Base-by-base conservation (phyloP, 73 alveolate genomes). In the Paramecium pentaurelia region DNA sequence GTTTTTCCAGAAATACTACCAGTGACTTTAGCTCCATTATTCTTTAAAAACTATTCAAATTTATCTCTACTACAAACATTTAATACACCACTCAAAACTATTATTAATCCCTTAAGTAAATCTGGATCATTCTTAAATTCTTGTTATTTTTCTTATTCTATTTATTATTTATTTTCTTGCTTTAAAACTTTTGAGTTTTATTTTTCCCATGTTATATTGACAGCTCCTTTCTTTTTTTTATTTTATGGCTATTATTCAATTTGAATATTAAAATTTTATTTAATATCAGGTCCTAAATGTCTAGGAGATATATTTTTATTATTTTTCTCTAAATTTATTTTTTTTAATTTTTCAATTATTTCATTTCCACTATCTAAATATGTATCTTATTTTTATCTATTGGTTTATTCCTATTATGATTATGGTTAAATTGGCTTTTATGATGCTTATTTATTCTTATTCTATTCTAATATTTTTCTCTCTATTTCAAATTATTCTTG, bases 41-140 rank as follows among this genome's bases (percentile, higher is more conserved):
- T 90, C 36, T 44, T 93, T 14, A 97, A 54, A 2, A 94, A 54
- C 11, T 86, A 38, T 45, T 92, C 95, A 7, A 97, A 38, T 18
- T 60, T 44, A 1, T 94, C 95, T 25, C 99, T 80, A 47, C 97
- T 73, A 28, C 95, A 86, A 16, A 77, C 27, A 44, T 86, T 88
- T 59, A 97, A 96, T 64, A 92, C 96, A 7, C 99, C 99, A 9
- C 99, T 96, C 40, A 96, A 60, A 30, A 97, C 99, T 84, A 98
- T 94, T 58, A 99, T 98, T 86, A 86, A 92, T 28, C 98, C 99
- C 9, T 94, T 92, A 42, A 97, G 86, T 38, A 73, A 37, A 36
- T 73, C 34, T 73, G 64, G 45, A 34, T 64, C 84, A 36, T 40
- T 73, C 11, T 73, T 8, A 73, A 40, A 73, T 36, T 22, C 37